A percentile compares a stretch with the other conserved stretches of the same genome.
Evolutionary conservation across 1,284 basidiomycete species (phyloP).

Genomic region (Schizophyllum amplum): DNA sequence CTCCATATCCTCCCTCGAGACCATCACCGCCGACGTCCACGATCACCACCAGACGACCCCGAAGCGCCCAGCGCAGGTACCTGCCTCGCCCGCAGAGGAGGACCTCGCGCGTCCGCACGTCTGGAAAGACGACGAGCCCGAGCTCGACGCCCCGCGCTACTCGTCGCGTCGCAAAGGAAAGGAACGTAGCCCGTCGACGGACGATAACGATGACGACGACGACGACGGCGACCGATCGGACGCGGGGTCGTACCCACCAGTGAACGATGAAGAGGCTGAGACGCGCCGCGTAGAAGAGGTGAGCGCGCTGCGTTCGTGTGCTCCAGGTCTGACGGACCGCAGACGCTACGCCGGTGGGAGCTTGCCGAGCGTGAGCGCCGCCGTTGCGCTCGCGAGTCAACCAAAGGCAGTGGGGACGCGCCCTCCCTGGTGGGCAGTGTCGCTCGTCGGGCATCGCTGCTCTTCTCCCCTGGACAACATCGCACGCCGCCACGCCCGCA

Average conservation of each 20-base stretch:
- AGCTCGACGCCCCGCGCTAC: not conserved
- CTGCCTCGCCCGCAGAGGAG: constrained; percentile 26
- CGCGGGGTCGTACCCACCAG: constrained; percentile 51
- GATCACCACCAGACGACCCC: not conserved
- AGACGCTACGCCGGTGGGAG: constrained; percentile 73
- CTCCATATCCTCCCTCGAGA: constrained; percentile 18
- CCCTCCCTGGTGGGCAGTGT: constrained; percentile 48
- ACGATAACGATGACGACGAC: constrained; percentile 22
- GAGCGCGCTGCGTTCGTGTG: constrained; percentile 15
- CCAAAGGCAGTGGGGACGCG: constrained; percentile 16
- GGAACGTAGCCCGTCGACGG: constrained; percentile 20
- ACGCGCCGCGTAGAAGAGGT: constrained; percentile 66
- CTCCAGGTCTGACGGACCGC: constrained; percentile 6
- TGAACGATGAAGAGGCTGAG: constrained; percentile 54
- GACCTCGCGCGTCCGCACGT: constrained; percentile 31
- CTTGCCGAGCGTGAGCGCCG: constrained; percentile 60
- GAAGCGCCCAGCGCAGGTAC: constrained; percentile 14
- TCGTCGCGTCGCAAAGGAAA: not conserved
- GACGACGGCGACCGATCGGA: constrained; percentile 6
- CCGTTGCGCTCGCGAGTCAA: constrained; percentile 51
- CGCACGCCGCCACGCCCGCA: constrained; percentile 24
- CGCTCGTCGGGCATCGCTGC: constrained; percentile 44
- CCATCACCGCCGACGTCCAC: constrained; percentile 15
- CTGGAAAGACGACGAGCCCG: constrained; percentile 19
- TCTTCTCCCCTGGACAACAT: constrained; percentile 33